Conservation (phyloP, 2,329 filamentous ascomycete species). For the Arthroderma uncinatum region DNA sequence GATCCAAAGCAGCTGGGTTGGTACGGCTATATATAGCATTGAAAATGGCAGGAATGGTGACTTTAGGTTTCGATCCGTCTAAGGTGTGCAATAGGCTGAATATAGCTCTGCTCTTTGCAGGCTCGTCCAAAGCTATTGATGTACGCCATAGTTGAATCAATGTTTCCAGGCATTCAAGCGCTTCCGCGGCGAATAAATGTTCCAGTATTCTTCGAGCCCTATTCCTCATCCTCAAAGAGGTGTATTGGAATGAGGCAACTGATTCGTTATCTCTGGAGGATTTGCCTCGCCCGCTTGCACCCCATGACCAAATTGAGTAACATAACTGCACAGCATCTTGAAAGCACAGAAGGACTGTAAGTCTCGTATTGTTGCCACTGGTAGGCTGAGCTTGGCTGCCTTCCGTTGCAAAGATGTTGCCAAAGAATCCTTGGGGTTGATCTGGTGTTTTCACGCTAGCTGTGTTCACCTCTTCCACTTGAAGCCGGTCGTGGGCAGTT, state of each 20-base stretch:
- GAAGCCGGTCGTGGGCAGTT: conserved; percentile 69
- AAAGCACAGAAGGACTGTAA: conserved; percentile 91
- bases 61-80: conserved; percentile 79
- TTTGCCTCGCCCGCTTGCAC: conserved; percentile 41
- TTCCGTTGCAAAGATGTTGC: conserved; percentile 77
- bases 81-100: conserved; percentile 82
- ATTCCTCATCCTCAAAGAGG: conserved; percentile 81
- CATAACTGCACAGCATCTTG: conserved; percentile 90
- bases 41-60: conserved; percentile 87
- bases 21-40: conserved; percentile 93
- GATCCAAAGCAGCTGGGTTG: conserved; percentile 68
- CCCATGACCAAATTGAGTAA: conserved; percentile 93
- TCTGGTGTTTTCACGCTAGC: conserved; percentile 66
- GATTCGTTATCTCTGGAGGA: conserved; percentile 53
- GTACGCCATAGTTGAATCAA: conserved; percentile 72
- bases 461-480: conserved; percentile 61
- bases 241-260: conserved; percentile 76
- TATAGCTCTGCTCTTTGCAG: conserved; percentile 50
- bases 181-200: conserved; percentile 84
- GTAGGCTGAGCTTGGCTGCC: conserved; percentile 63
- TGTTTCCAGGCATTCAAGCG: conserved; percentile 85
- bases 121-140: conserved; percentile 37
- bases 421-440: conserved; percentile 77
- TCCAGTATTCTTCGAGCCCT: conserved; percentile 78
- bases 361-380: conserved; percentile 71